Evolutionary conservation across 495 filamentous ascomycete species (phyloP).

Genomic region (Apiosordaria backusii): DNA sequence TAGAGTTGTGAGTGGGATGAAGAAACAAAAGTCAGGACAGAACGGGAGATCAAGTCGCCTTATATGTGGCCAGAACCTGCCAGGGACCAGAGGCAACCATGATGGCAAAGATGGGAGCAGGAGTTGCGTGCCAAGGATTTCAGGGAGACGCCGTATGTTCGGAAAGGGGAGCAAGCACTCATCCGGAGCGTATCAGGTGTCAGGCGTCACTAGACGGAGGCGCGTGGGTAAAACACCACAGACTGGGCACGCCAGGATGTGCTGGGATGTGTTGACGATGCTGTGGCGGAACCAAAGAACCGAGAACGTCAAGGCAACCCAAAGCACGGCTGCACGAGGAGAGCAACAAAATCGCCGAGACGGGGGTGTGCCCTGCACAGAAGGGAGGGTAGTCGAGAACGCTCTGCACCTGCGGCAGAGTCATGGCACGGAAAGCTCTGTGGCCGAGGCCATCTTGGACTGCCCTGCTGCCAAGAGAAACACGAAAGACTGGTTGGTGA

Average conservation of each 20-base stretch:
- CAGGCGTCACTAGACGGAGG: constrained; percentile 35
- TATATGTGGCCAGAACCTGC: constrained; percentile 36
- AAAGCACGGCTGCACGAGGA: neutral
- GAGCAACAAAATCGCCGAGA: constrained; percentile 10
- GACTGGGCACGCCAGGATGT: constrained; percentile 17
- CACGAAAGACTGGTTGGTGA: constrained; percentile 5
- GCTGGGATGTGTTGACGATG: constrained; percentile 16
- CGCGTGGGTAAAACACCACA: constrained; percentile 42
- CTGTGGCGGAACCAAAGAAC: constrained; percentile 8
- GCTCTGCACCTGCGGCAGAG: constrained; percentile 23
- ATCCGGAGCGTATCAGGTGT: constrained; percentile 49
- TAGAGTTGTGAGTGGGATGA: constrained; percentile 40
- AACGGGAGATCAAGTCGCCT: constrained; percentile 27
- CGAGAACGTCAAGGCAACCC: neutral
- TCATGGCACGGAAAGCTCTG: constrained; percentile 38
- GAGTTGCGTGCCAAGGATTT: constrained; percentile 40
- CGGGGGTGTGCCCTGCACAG: constrained; percentile 9
- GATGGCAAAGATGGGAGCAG: constrained; percentile 35
- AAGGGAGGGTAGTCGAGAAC: constrained; percentile 14
- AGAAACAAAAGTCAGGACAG: constrained; percentile 29
- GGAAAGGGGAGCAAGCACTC: constrained; percentile 39
- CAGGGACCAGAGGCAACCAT: constrained; percentile 22
- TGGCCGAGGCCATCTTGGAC: constrained; percentile 27
- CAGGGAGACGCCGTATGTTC: constrained; percentile 36
- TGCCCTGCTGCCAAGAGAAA: constrained; percentile 21